phyloP scores from a whole-genome alignment of 2,329 filamentous ascomycete species.

The Tolypocladium cylindrosporum region DNA sequence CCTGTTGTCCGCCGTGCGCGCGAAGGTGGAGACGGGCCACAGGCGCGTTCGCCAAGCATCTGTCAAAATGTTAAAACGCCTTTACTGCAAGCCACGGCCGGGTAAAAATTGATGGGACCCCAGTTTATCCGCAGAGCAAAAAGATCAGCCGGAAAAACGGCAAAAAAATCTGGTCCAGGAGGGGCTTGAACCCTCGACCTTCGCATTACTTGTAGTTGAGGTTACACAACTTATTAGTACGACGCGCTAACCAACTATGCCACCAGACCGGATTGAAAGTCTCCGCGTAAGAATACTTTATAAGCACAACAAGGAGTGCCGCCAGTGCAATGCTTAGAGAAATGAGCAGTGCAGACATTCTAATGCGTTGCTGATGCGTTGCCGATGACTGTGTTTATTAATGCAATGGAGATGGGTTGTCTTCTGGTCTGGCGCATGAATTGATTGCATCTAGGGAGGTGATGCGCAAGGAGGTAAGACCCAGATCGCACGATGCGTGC shows the following conservation, averaged over 20 bases:
- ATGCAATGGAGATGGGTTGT: too few species aligned
- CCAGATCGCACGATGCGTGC: too few species aligned
- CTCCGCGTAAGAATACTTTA: neutral
- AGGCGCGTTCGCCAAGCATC: neutral
- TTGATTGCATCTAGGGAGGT: too few species aligned
- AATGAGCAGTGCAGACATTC: too few species aligned
- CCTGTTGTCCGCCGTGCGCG: neutral
- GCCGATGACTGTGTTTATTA: too few species aligned
- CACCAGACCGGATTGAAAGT: neutral
- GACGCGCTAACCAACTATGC: constrained; percentile 1
- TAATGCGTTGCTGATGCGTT: too few species aligned
- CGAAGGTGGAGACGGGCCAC: neutral
- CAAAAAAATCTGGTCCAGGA: neutral
- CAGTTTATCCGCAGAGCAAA: neutral
- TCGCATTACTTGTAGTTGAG: neutral
- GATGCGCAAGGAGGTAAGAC: too few species aligned
- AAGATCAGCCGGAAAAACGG: neutral
- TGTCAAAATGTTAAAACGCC: neutral
- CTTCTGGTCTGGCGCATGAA: too few species aligned
- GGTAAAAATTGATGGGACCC: neutral
- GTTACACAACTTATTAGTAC: neutral
- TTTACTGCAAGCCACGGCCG: neutral
- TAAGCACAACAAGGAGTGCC: neutral
- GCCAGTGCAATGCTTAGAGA: neutral
- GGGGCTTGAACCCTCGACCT: constrained; percentile 1